Conservation (phyloP, 768 basidiomycete species). For the Kwoniella pini region DNA sequence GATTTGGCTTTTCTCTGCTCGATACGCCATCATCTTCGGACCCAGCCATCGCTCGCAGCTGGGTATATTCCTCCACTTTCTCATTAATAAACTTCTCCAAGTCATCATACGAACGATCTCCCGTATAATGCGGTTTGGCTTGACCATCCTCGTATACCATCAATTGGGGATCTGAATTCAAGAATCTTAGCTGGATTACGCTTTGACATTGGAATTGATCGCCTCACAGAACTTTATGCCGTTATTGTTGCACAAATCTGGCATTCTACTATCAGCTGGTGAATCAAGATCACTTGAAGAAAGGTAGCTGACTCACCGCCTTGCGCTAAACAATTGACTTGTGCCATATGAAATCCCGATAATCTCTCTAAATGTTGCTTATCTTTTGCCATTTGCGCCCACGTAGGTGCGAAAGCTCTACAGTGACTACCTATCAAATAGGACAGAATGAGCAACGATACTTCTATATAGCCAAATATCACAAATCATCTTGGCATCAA, state of each 20-base stretch:
- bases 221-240: conserved; percentile 62
- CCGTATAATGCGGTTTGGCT: conserved; percentile 63
- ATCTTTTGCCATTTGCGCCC: conserved; percentile 64
- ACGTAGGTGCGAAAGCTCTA: conserved; percentile 74
- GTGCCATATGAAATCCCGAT: conserved; percentile 66
- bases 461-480: neutral
- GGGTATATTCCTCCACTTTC: conserved; percentile 51
- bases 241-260: conserved; percentile 79
- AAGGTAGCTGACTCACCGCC: conserved; percentile 63
- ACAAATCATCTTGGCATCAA: neutral
- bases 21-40: conserved; percentile 6
- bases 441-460: too few relatives aligned
- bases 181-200: neutral
- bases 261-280: neutral
- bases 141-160: conserved; percentile 61
- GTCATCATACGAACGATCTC: conserved; percentile 61
- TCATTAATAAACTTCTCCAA: conserved; percentile 63
- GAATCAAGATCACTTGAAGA: neutral
- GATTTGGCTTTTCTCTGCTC: conserved; percentile 50
- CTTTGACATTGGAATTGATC: too few relatives aligned
- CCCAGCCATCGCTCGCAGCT: neutral
- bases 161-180: conserved; percentile 21
- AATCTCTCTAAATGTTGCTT: conserved; percentile 58
- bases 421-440: conserved; percentile 71
- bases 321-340: conserved; percentile 75